phyloP scores from a whole-genome alignment of 345 rosid species.

The Eucalyptus marginata region DNA sequence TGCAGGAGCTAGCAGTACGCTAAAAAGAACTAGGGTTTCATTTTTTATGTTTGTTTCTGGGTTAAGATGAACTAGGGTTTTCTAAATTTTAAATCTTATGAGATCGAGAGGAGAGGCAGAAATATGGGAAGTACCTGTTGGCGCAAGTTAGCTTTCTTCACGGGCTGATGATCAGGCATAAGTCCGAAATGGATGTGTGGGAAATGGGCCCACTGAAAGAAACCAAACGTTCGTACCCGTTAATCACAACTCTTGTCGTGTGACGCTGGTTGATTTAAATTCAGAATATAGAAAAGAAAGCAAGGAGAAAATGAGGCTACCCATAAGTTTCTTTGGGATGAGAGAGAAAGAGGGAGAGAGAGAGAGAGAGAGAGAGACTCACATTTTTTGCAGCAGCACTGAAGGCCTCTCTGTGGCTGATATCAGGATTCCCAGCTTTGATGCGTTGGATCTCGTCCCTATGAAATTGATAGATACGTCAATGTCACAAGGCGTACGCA shows the following conservation, averaged over 20 bases:
- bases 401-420: conserved; percentile 98
- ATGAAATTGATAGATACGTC: neutral
- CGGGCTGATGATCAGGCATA: conserved; percentile 82
- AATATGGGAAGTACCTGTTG: conserved; percentile 47
- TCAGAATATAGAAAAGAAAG: neutral
- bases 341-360: neutral
- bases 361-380: conserved; percentile 1
- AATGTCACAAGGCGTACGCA: neutral
- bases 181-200: conserved; percentile 98
- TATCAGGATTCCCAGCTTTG: conserved; percentile 98
- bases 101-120: neutral
- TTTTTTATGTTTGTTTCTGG: neutral
- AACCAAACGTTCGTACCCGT: neutral
- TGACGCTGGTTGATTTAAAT: neutral
- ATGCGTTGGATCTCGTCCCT: conserved; percentile 99
- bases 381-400: conserved; percentile 99
- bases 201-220: conserved; percentile 92
- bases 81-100: neutral
- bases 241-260: neutral
- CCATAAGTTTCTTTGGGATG: neutral
- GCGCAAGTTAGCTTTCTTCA: conserved; percentile 72
- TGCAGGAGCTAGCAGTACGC: neutral
- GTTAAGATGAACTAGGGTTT: neutral
- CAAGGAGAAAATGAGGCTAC: neutral
- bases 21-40: neutral